Percentiles rank a stretch among this genome's conserved stretches.
Evolutionary conservation across 2,329 filamentous ascomycete species (phyloP).

Genomic region (Hymenoscyphus repandus): DNA sequence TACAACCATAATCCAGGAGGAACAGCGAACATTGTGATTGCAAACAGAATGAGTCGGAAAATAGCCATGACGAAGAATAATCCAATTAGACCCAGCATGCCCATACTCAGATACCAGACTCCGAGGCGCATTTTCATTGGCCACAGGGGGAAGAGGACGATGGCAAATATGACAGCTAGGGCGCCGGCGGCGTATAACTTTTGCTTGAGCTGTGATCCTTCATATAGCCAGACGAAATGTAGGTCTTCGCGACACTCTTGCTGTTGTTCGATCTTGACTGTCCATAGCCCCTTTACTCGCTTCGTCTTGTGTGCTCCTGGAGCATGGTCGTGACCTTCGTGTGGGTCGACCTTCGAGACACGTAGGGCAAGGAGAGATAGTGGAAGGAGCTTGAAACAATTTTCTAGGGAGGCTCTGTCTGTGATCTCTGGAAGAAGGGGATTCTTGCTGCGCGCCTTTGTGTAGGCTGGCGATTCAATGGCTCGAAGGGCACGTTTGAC

Average conservation of each 20-base stretch:
- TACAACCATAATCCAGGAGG: slow-evolving; percentile 96
- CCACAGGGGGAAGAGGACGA: slow-evolving; percentile 96
- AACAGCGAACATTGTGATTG: slow-evolving; percentile 78
- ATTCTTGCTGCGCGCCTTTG: slow-evolving; percentile 86
- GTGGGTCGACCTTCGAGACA: slow-evolving; percentile 75
- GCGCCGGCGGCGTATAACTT: slow-evolving; percentile 86
- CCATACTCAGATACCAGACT: slow-evolving; percentile 97
- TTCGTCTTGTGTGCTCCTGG: slow-evolving; percentile 66
- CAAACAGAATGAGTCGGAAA: slow-evolving; percentile 91
- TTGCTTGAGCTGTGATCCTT: slow-evolving; percentile 88
- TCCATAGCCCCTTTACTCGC: slow-evolving; percentile 94
- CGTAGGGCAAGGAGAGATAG: slow-evolving; percentile 90
- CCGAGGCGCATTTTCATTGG: slow-evolving; percentile 84
- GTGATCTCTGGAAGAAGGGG: slow-evolving; percentile 81
- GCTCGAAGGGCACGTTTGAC: slow-evolving; percentile 95
- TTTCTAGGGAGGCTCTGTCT: slow-evolving; percentile 83
- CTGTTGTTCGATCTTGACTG: slow-evolving; percentile 90
- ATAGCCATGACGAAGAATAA: slow-evolving; percentile 98
- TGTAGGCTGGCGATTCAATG: slow-evolving; percentile 82
- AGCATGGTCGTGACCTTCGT: slow-evolving; percentile 67
- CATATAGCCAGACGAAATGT: slow-evolving; percentile 97
- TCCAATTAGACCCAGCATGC: slow-evolving; percentile 80
- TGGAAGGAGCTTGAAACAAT: slow-evolving; percentile 90
- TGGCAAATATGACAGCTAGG: slow-evolving; percentile 74
- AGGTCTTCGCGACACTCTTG: slow-evolving; percentile 82